phyloP scores from a whole-genome alignment of 108 stramenopile genomes.

The Cyclotella cryptica region DNA sequence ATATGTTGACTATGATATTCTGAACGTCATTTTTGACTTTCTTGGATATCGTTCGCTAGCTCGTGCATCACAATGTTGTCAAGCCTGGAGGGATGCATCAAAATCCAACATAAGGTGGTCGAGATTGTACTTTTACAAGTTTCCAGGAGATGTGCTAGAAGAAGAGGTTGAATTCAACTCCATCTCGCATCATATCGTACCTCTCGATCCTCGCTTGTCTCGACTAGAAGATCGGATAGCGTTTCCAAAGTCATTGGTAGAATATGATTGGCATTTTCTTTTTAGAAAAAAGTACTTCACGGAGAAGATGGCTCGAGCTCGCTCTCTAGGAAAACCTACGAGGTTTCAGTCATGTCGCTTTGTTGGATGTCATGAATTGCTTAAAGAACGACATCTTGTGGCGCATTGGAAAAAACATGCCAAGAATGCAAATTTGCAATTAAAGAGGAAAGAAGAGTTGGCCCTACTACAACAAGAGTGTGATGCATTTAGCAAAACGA shows the following conservation, averaged over 20 bases:
- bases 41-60: constrained; percentile 49
- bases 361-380: constrained; percentile 26
- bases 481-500: no score
- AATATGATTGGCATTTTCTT: constrained; percentile 44
- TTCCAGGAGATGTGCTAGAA: constrained; percentile 21
- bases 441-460: constrained; percentile 13
- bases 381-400: neutral
- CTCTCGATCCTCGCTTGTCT: neutral
- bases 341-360: constrained; percentile 9
- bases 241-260: constrained; percentile 3
- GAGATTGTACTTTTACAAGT: constrained; percentile 46
- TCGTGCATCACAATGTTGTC: constrained; percentile 41
- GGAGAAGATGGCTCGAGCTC: constrained; percentile 19
- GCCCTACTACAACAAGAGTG: no score
- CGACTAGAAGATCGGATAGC: constrained; percentile 7
- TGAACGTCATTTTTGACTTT: constrained; percentile 31
- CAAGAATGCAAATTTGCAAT: neutral
- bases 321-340: neutral
- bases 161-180: constrained; percentile 22
- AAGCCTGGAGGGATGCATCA: constrained; percentile 28
- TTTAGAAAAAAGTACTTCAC: constrained; percentile 34
- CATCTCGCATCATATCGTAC: neutral
- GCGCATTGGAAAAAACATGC: constrained; percentile 19
- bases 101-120: constrained; percentile 26
- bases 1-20: constrained; percentile 20